phyloP scores from a whole-genome alignment of 768 basidiomycete species.

The Lactarius hengduanensis region DNA sequence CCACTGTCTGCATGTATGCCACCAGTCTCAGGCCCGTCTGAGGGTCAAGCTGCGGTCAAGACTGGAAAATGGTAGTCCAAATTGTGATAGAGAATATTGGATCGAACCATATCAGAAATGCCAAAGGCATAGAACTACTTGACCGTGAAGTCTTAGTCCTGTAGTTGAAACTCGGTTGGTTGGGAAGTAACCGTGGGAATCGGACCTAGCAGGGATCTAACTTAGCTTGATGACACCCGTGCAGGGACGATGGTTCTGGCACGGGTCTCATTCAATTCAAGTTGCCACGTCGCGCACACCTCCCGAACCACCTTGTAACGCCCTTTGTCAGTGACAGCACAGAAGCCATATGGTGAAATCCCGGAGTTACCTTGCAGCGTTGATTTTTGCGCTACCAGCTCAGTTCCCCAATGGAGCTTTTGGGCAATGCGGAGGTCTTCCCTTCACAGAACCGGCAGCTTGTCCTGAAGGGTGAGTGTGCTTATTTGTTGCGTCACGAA shows the following conservation, averaged over 20 bases:
- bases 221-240: too few species aligned
- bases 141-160: too few species aligned
- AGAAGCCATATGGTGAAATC: constrained; percentile 11
- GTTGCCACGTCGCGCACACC: neutral
- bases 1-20: neutral
- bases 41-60: too few species aligned
- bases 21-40: constrained; percentile 5
- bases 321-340: neutral
- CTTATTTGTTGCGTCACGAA: neutral
- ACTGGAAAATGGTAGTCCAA: constrained; percentile 5
- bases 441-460: constrained; percentile 3
- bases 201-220: too few species aligned
- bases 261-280: neutral
- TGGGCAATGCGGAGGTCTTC: constrained; percentile 9
- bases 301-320: neutral
- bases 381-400: neutral
- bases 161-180: too few species aligned
- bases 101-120: too few species aligned
- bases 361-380: neutral
- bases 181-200: too few species aligned
- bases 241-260: too few species aligned
- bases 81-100: neutral
- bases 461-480: constrained; percentile 1
- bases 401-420: constrained; percentile 2
- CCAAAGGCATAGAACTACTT: too few species aligned